These are phyloP conservation scores for Cladosporium sphaerospermum DNA, from an alignment of 2,329 filamentous ascomycete genomes.

Conservation along the genomic window DNA sequence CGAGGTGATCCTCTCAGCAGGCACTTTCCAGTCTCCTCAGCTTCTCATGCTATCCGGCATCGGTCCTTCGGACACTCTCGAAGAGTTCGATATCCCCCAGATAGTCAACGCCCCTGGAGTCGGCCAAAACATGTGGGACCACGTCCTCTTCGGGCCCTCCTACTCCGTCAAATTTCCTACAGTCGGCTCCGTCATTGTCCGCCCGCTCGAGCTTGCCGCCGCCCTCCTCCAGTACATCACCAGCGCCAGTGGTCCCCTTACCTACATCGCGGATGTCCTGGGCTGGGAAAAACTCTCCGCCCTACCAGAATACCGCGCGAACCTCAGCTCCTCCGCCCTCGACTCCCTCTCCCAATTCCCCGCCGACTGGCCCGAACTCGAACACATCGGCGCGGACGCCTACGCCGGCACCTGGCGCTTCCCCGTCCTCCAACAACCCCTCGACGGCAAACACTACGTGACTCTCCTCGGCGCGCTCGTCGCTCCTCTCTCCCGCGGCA, in stretches of 20 bases:
- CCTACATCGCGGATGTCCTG: slow-evolving; percentile 19
- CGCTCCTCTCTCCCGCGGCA: slow-evolving; percentile 32
- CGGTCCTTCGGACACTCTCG: slow-evolving; percentile 26
- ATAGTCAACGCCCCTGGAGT: slow-evolving; percentile 25
- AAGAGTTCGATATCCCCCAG: slow-evolving; percentile 25
- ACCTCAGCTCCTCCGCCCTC: slow-evolving; percentile 9
- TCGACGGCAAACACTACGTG: slow-evolving; percentile 28
- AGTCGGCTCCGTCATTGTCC: not conserved
- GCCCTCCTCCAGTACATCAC: not conserved
- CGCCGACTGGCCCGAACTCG: slow-evolving; percentile 32
- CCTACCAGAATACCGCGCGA: slow-evolving; percentile 3
- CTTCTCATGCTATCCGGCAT: slow-evolving; percentile 30
- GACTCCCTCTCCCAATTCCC: slow-evolving; percentile 20
- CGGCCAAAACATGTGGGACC: slow-evolving; percentile 26
- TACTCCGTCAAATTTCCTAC: slow-evolving; percentile 12
- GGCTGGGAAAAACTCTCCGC: slow-evolving; percentile 26
- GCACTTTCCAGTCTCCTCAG: slow-evolving; percentile 39
- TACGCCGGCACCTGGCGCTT: slow-evolving; percentile 15
- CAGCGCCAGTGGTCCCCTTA: slow-evolving; percentile 15
- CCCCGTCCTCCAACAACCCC: slow-evolving; percentile 20
- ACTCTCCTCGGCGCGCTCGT: slow-evolving; percentile 28
- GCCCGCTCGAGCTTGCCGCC: not conserved
- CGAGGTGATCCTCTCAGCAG: slow-evolving; percentile 41
- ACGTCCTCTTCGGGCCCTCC: slow-evolving; percentile 33
- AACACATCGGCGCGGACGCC: slow-evolving; percentile 16